These are phyloP conservation scores for Rhizodiscina lignyota DNA, from an alignment of 495 filamentous ascomycete species.

Conservation along the genomic window DNA sequence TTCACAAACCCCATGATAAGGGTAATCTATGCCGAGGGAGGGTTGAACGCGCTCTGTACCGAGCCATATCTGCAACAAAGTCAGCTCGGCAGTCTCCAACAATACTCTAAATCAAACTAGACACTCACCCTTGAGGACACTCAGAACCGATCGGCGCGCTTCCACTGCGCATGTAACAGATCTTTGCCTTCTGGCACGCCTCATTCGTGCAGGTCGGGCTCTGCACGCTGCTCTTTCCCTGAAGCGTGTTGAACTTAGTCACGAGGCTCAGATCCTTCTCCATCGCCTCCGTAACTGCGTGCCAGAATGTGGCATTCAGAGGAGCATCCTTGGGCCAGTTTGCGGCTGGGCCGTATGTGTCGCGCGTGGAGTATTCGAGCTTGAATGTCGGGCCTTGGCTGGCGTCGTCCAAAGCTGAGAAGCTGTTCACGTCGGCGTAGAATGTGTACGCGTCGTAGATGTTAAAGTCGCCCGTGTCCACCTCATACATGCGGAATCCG, in stretches of 20 bases:
- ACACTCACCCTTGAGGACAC: constrained; percentile 35
- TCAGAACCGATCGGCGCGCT: constrained; percentile 31
- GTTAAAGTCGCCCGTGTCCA: constrained; percentile 18
- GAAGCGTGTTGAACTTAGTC: constrained; percentile 31
- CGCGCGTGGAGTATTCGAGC: constrained; percentile 39
- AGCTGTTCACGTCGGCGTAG: constrained; percentile 16
- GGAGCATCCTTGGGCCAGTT: constrained; percentile 31
- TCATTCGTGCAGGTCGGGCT: constrained; percentile 33
- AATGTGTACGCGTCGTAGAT: constrained; percentile 22
- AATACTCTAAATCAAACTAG: too few relatives aligned
- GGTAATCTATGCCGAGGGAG: too few relatives aligned
- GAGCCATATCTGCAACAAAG: too few relatives aligned
- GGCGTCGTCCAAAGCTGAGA: constrained; percentile 6
- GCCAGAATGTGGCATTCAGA: constrained; percentile 41
- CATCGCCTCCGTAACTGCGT: constrained; percentile 42
- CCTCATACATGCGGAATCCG: constrained; percentile 20
- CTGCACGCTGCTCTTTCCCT: constrained; percentile 34
- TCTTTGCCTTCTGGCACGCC: constrained; percentile 34
- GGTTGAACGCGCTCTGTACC: too few relatives aligned
- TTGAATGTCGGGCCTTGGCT: constrained; percentile 18
- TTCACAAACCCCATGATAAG: too few relatives aligned
- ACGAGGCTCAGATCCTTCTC: constrained; percentile 31
- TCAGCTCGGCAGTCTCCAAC: too few relatives aligned
- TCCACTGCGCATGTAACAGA: constrained; percentile 45
- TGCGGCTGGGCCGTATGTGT: constrained; percentile 29